Evolutionary conservation across 176 grass and related monocot genomes (phyloP), one percentile per base, ranked within the genome.

Genomic region (Zoysia japonica): DNA sequence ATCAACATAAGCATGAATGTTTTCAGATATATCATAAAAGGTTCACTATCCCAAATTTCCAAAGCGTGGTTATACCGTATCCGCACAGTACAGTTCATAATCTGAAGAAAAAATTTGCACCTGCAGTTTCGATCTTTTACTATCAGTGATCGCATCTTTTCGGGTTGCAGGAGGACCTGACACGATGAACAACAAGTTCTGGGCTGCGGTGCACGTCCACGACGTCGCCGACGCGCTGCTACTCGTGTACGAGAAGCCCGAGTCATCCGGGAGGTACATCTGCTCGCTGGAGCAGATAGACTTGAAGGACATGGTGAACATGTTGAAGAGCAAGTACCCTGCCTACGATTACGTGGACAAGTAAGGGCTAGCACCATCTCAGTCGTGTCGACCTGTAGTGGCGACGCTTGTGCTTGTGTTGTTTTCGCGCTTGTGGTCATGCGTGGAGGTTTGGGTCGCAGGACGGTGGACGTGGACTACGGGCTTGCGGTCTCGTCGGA

Each of bases 301-400:
- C 28, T 11, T 55, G 11, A 68, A 70, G 40, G 54, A 63, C 9
- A 1, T 83, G 13, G 9, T 90, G 6, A 40, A 36, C 1, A 15
- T 90, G 48, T 43, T 90, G 20, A 86, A 83, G 84, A 78, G 49
- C 55, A 76, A 48, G 42, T 83, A 86, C 71, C 89, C 88, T 13
- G 61, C 86, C 52, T 88, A 83, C 66, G 72, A 20, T 1, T 93
- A 90, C 17, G 65, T 45, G 2, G 65, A 83, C 44, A 88, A 68
- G 91, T 86, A 39, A 56, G 65, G 69, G 5, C 6, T 35, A 37
- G 68, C 50, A 1, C 41, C 19, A 47, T 44, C 11, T 20, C 3
- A 3, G 51, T 54, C 14, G 12, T 54, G 51, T 54, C 16, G 14
- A 37, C 9, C 19, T 15, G 16, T 19, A 20, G 5, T 20, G 1